Evolutionary conservation across 2,329 filamentous ascomycete species (phyloP).

Genomic region (Fusarium robinianum): DNA sequence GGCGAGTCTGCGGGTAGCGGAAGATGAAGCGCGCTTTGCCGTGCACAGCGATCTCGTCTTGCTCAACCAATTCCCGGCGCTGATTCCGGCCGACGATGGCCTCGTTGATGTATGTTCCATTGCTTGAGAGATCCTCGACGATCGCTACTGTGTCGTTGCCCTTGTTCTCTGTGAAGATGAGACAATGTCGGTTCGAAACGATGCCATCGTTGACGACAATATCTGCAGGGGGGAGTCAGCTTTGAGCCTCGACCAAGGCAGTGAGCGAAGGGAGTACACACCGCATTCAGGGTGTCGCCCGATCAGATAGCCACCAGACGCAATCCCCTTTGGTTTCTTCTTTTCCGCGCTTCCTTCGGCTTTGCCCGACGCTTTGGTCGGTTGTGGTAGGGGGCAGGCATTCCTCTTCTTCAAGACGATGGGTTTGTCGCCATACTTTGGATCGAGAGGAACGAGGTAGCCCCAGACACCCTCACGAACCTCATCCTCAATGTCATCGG

Average conservation of each 20-base stretch:
- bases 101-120: constrained; percentile 96
- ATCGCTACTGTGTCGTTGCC: constrained; percentile 68
- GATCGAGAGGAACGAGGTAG: constrained; percentile 83
- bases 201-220: constrained; percentile 75
- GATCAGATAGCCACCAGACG: constrained; percentile 85
- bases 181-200: constrained; percentile 84
- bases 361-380: no score
- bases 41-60: constrained; percentile 87
- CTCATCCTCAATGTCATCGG: constrained; percentile 85
- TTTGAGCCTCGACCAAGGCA: background rate
- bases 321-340: constrained; percentile 62
- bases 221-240: constrained; percentile 50
- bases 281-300: constrained; percentile 93
- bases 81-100: constrained; percentile 90
- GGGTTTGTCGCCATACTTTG: constrained; percentile 67
- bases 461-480: constrained; percentile 89
- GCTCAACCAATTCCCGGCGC: constrained; percentile 82
- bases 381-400: constrained; percentile 66
- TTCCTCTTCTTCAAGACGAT: constrained; percentile 74
- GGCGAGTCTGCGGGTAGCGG: constrained; percentile 77
- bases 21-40: constrained; percentile 89
- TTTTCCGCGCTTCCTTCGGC: constrained; percentile 44
- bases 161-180: constrained; percentile 67
- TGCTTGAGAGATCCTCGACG: constrained; percentile 90
- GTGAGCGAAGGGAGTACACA: constrained; percentile 50